Conservation (phyloP, 768 basidiomycete species). For the Crassisporium funariophilum region DNA sequence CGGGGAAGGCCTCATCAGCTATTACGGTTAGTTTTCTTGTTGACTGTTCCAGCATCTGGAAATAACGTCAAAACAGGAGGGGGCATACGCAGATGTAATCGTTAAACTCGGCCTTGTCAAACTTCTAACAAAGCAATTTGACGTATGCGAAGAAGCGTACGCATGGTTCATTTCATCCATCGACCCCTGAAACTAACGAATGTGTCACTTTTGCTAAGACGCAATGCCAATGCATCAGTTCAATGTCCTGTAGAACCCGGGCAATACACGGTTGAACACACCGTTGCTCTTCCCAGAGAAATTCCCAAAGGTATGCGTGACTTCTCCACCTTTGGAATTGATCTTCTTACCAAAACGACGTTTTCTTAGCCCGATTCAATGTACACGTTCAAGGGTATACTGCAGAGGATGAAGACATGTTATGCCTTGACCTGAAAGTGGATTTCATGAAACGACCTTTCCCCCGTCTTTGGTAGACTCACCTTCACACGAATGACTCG, state of each 20-base stretch:
- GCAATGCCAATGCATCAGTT: slow-evolving; percentile 70
- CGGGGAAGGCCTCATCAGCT: slow-evolving; percentile 53
- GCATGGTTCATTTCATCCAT: slow-evolving; percentile 32
- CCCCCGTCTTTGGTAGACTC: slow-evolving; percentile 34
- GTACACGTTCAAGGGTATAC: slow-evolving; percentile 74
- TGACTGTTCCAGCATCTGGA: background rate
- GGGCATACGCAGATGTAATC: slow-evolving; percentile 84
- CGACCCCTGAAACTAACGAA: slow-evolving; percentile 1
- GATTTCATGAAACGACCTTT: slow-evolving; percentile 65
- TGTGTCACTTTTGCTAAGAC: slow-evolving; percentile 44
- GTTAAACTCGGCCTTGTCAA: slow-evolving; percentile 96
- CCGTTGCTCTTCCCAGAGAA: slow-evolving; percentile 86
- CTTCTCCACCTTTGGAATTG: slow-evolving; percentile 1
- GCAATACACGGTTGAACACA: slow-evolving; percentile 73
- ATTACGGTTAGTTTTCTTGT: slow-evolving; percentile 59
- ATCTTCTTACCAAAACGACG: slow-evolving; percentile 5
- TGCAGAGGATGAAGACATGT: slow-evolving; percentile 67
- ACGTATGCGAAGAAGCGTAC: slow-evolving; percentile 93
- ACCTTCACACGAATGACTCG: too few species aligned
- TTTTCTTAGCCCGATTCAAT: slow-evolving; percentile 73
- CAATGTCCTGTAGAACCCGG: slow-evolving; percentile 85
- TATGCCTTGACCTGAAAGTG: slow-evolving; percentile 80
- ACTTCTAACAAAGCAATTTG: slow-evolving; percentile 80
- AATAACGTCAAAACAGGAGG: slow-evolving; percentile 60
- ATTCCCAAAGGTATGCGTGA: slow-evolving; percentile 71